These are phyloP conservation scores for Magnaporthiopsis incrustans DNA, from an alignment of 2,329 filamentous ascomycete genomes.

Conservation along the genomic window DNA sequence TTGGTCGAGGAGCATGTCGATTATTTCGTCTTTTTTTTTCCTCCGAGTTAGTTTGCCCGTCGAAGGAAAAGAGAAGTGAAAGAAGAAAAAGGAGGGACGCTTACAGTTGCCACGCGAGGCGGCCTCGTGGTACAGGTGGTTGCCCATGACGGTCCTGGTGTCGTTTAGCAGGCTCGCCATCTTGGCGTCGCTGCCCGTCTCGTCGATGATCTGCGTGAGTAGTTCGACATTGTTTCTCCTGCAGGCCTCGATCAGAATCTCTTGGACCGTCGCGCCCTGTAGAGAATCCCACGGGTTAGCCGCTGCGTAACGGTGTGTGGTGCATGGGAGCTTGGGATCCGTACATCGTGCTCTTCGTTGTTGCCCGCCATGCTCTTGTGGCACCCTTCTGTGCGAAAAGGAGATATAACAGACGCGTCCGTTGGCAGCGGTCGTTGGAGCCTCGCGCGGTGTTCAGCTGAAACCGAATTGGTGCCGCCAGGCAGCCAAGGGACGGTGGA, in stretches of 20 bases:
- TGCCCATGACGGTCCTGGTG: conserved; percentile 77
- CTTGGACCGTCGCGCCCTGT: conserved; percentile 76
- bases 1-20: conserved; percentile 77
- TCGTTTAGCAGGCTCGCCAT: conserved; percentile 76
- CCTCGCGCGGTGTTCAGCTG: background rate
- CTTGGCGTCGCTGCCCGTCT: conserved; percentile 48
- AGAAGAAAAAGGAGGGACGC: conserved; percentile 19
- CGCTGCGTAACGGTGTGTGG: background rate
- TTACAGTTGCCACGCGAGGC: conserved; percentile 78
- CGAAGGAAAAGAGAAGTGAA: background rate
- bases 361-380: conserved; percentile 21
- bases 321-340: background rate
- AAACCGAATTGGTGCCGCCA: background rate
- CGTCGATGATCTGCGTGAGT: conserved; percentile 63
- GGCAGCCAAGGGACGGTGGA: background rate
- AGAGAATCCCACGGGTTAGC: background rate
- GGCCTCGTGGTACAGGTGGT: conserved; percentile 83
- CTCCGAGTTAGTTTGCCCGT: background rate
- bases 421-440: background rate
- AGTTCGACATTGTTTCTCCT: conserved; percentile 88
- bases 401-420: background rate
- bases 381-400: too few relatives aligned
- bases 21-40: conserved; percentile 56
- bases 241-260: conserved; percentile 86
- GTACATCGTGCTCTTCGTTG: conserved; percentile 24